Percentiles rank a stretch among this genome's conserved stretches.
Conservation (phyloP, 257 asterid species). For the Ballota nigra region DNA sequence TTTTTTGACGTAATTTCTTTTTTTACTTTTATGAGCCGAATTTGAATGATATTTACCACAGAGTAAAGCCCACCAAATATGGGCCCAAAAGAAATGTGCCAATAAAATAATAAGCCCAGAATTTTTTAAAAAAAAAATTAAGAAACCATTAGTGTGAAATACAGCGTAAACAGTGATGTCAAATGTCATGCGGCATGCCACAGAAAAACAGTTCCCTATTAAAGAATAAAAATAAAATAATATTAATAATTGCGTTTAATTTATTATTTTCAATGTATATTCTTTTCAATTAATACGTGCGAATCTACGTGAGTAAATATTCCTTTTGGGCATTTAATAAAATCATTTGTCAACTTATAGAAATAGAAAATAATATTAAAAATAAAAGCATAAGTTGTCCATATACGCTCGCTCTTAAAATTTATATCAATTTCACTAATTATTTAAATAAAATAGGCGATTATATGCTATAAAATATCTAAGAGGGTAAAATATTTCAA, state of each 20-base stretch:
- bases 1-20: no score
- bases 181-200: slow-evolving; percentile 25
- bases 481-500: not conserved
- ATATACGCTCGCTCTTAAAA: not conserved
- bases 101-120: not conserved
- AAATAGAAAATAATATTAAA: not conserved
- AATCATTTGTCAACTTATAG: not conserved
- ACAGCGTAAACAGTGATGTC: slow-evolving; percentile 27
- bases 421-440: not conserved
- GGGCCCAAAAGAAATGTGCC: no score
- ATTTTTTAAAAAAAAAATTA: no score
- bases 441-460: not conserved
- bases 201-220: not conserved
- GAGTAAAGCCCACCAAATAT: not conserved
- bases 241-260: not conserved
- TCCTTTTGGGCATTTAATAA: not conserved
- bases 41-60: not conserved
- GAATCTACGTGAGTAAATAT: not conserved
- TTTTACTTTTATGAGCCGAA: not conserved
- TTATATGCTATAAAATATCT: no score
- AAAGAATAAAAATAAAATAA: not conserved
- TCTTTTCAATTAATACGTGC: not conserved
- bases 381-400: not conserved
- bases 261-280: not conserved
- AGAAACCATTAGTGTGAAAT: not conserved